Conservation (phyloP, 176 grass and related monocot species). For the Ensete ventricosum region DNA sequence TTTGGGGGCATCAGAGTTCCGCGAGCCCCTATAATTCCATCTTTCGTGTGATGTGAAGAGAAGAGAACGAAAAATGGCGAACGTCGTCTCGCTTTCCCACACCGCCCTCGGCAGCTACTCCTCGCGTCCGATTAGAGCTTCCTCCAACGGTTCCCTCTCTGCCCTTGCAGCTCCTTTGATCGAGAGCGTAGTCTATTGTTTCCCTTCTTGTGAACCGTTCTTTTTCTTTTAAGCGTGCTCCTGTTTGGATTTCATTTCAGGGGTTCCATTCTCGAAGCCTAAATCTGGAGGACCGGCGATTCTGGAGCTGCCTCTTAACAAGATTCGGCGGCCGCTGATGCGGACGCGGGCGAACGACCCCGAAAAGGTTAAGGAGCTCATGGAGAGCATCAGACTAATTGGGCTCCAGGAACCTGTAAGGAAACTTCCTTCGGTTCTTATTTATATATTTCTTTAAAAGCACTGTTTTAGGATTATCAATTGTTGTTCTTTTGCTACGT, state of each 20-base stretch:
- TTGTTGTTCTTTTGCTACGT: not conserved
- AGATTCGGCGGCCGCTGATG: conserved; percentile 84
- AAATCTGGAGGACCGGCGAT: conserved; percentile 49
- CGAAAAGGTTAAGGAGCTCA: conserved; percentile 71
- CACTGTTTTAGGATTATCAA: not conserved
- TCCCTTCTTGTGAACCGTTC: not conserved
- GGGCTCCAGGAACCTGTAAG: conserved; percentile 84
- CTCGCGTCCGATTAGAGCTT: conserved; percentile 3
- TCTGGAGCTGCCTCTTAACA: conserved; percentile 63
- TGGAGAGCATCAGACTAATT: conserved; percentile 77
- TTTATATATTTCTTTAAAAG: not conserved
- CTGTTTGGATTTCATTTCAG: not conserved
- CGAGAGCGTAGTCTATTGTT: not conserved
- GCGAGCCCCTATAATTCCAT: too few species aligned
- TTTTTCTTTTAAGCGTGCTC: not conserved
- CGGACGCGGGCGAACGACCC: conserved; percentile 67
- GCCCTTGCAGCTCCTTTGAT: not conserved
- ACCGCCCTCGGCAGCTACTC: not conserved
- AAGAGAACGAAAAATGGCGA: not conserved
- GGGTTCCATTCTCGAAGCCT: conserved; percentile 12
- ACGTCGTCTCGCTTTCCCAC: not conserved
- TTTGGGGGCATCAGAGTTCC: too few species aligned
- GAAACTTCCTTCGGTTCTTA: not conserved
- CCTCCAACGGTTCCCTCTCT: not conserved
- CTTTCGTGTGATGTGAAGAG: not conserved